A percentile compares a stretch with the other conserved stretches of the same genome.
phyloP scores from a whole-genome alignment of 2,329 filamentous ascomycete species.

The Lecanicillium sp. region DNA sequence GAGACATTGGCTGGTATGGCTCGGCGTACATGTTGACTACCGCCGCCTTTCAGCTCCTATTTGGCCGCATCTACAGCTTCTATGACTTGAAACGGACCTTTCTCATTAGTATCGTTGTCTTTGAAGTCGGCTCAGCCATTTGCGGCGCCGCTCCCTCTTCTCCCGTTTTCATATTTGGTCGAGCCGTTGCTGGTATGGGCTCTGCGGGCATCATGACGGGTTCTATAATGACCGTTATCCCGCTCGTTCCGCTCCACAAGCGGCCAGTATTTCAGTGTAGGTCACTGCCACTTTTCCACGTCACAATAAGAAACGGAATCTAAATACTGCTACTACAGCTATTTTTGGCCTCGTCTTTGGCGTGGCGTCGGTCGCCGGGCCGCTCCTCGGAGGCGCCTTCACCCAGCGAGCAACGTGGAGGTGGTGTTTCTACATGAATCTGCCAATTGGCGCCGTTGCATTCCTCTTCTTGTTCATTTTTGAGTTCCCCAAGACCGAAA shows the following conservation, averaged over 20 bases:
- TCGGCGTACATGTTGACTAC: conserved; percentile 52
- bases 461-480: conserved; percentile 40
- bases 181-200: conserved; percentile 48
- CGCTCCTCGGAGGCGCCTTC: conserved; percentile 45
- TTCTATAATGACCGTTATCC: conserved; percentile 47
- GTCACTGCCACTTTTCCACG: conserved; percentile 12
- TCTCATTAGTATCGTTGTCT: conserved; percentile 37
- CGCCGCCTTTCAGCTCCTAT: conserved; percentile 43
- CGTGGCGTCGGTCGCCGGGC: conserved; percentile 44
- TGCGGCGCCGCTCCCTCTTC: conserved; percentile 48
- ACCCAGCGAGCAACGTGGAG: conserved; percentile 40
- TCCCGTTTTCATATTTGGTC: conserved; percentile 44
- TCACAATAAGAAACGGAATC: neutral
- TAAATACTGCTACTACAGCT: conserved; percentile 18
- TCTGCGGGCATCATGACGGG: conserved; percentile 51
- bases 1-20: conserved; percentile 54
- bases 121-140: conserved; percentile 45
- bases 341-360: conserved; percentile 48
- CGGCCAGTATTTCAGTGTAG: conserved; percentile 47
- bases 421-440: conserved; percentile 53
- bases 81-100: conserved; percentile 43
- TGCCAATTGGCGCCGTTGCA: conserved; percentile 45
- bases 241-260: conserved; percentile 51
- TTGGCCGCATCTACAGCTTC: conserved; percentile 46
- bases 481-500: conserved; percentile 28